These are phyloP conservation scores for Primulina tabacum DNA, from an alignment of 257 asterid species.

Conservation along the genomic window DNA sequence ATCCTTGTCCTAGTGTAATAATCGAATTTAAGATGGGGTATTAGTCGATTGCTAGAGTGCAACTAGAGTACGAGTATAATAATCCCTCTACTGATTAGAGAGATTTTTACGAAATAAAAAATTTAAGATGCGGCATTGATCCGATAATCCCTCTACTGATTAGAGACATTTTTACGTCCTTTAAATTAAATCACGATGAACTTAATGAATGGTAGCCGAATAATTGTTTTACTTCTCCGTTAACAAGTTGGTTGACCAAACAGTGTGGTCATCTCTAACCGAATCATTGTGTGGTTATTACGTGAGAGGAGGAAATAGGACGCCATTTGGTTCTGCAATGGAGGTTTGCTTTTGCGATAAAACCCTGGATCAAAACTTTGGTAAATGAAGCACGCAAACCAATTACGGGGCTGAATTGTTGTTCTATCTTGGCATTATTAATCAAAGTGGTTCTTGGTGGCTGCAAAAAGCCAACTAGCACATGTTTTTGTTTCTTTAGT, in stretches of 20 bases:
- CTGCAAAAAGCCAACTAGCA: neutral
- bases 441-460: neutral
- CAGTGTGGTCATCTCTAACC: neutral
- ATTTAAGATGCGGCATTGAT: neutral
- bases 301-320: neutral
- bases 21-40: neutral
- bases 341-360: neutral
- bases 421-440: neutral
- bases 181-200: too few relatives aligned
- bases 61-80: neutral
- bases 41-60: neutral
- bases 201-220: neutral
- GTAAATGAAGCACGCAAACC: neutral
- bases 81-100: neutral
- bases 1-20: neutral
- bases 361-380: neutral
- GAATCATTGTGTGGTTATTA: neutral
- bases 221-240: neutral
- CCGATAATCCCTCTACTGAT: neutral
- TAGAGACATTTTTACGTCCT: neutral
- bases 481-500: neutral
- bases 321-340: neutral
- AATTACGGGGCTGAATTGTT: neutral
- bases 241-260: neutral
- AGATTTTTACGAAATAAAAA: too few relatives aligned